Evolutionary conservation across 2,329 filamentous ascomycete species (phyloP), one percentile per base, ranked within the genome.

Genomic region (Claviceps sp.): DNA sequence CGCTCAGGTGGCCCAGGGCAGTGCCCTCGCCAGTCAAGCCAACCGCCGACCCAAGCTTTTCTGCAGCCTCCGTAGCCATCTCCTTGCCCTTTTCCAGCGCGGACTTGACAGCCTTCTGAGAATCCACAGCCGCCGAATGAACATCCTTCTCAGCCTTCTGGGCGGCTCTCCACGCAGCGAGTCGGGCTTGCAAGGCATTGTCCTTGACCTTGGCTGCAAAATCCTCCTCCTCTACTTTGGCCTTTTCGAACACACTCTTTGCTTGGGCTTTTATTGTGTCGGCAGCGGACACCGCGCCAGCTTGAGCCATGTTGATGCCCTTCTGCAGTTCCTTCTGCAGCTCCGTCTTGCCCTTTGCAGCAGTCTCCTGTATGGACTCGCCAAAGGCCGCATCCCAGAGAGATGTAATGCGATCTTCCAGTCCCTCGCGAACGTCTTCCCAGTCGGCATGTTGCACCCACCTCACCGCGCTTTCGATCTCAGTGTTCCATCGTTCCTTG

Each of bases 401-500:
- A n/a, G 69, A 63, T 9, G 67, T 67, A 40, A 72, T 65, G 36
- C 67, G 64, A 14, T 69, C 70, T 64, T 84, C 81, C 57, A 81
- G 67, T 2, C 70, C 72, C 56, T 84, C 78, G 51, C 81, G 75
- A 51, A 82, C 74, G 50, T 74, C 74, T 48, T 72, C 68, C 84
- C 83, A 88, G 64, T 85, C 78, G 55, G 77, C 81, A 37, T 69
- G 74, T 67, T 89, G 80, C 52, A 80, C 77, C 75, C 79, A 84
- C 54, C 73, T 74, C 52, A 85, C 83, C 49, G 83, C 75, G 55
- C 74, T 73, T 64, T 84, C 77, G 38, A 91, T 67, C 67, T 91
- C 86, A 49, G 76, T 67, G 65, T 93, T 91, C 87, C 87, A 91
- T 54, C 79, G 73, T 61, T 87, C 83, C 71, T 91, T 91, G 60